A percentile compares a stretch with the other conserved stretches of the same genome.
phyloP scores from a whole-genome alignment of 1,139 yeast species.

The Yamadazyma diddensiae region DNA sequence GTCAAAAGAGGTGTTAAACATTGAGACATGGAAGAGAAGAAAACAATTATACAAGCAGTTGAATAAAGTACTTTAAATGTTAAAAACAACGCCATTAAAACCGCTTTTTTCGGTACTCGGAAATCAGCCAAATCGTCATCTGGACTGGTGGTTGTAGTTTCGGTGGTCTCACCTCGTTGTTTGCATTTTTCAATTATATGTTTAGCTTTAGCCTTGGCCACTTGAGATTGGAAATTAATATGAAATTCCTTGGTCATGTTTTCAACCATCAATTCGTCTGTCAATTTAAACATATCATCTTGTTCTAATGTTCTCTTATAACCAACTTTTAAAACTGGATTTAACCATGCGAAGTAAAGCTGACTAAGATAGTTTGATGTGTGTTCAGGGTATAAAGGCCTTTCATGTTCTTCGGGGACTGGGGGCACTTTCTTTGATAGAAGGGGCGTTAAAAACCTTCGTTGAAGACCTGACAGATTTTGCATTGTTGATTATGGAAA shows the following conservation, averaged over 20 bases:
- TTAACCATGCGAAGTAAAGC: conserved; percentile 55
- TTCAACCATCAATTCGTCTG: conserved; percentile 51
- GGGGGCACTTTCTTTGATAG: conserved; percentile 40
- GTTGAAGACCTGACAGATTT: conserved; percentile 5
- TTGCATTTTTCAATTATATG: conserved; percentile 23
- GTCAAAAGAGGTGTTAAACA: conserved; percentile 30
- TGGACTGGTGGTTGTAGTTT: conserved; percentile 16
- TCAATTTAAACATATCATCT: conserved; percentile 57
- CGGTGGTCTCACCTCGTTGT: conserved; percentile 25
- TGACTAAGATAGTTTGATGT: conserved; percentile 28
- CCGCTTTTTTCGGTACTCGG: conserved; percentile 17
- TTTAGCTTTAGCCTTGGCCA: conserved; percentile 21
- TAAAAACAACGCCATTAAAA: conserved; percentile 20
- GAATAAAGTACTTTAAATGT: conserved; percentile 30
- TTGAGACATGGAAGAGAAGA: conserved; percentile 18
- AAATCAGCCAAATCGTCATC: conserved; percentile 29
- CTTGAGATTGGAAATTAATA: conserved; percentile 31
- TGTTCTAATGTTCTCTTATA: conserved; percentile 64
- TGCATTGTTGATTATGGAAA: neutral
- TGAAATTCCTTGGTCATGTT: conserved; percentile 30
- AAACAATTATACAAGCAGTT: conserved; percentile 20
- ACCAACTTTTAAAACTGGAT: conserved; percentile 58
- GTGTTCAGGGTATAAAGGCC: conserved; percentile 28
- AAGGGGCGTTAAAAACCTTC: conserved; percentile 12
- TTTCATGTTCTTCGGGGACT: conserved; percentile 49